phyloP scores from a whole-genome alignment of 805 yeast genomes.

The Komagataella ulmi region DNA sequence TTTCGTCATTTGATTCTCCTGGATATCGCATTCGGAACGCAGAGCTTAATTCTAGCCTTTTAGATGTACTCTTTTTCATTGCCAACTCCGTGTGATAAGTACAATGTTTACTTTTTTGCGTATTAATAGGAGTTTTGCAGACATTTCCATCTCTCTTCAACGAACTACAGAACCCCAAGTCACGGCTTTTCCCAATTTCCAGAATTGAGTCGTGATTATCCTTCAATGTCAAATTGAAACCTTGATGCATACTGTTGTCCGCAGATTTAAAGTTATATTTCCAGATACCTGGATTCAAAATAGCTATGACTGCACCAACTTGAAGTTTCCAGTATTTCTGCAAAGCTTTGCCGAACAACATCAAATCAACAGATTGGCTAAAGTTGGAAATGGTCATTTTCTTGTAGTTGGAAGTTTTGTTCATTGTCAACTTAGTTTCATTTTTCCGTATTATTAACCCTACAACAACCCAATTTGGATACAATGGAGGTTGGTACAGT shows the following conservation, averaged over 20 bases:
- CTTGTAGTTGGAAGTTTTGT: slow-evolving; percentile 35
- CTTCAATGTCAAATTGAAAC: slow-evolving; percentile 42
- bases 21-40: background rate
- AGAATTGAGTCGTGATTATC: slow-evolving; percentile 38
- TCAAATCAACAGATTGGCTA: slow-evolving; percentile 40
- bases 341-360: slow-evolving; percentile 55
- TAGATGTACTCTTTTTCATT: slow-evolving; percentile 35
- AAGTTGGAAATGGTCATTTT: slow-evolving; percentile 59
- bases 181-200: slow-evolving; percentile 60
- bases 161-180: slow-evolving; percentile 54
- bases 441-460: slow-evolving; percentile 56
- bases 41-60: slow-evolving; percentile 51
- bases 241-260: slow-evolving; percentile 13
- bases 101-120: slow-evolving; percentile 41
- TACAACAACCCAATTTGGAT: slow-evolving; percentile 67
- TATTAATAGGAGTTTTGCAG: slow-evolving; percentile 54
- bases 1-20: background rate
- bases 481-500: slow-evolving; percentile 50
- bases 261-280: slow-evolving; percentile 13
- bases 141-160: slow-evolving; percentile 29
- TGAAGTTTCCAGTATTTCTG: slow-evolving; percentile 60
- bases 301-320: slow-evolving; percentile 60
- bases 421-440: slow-evolving; percentile 30
- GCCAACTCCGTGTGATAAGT: slow-evolving; percentile 56
- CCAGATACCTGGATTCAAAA: slow-evolving; percentile 62